Conservation (phyloP, 129 eudicot species). For the Pulicaria dysenterica region DNA sequence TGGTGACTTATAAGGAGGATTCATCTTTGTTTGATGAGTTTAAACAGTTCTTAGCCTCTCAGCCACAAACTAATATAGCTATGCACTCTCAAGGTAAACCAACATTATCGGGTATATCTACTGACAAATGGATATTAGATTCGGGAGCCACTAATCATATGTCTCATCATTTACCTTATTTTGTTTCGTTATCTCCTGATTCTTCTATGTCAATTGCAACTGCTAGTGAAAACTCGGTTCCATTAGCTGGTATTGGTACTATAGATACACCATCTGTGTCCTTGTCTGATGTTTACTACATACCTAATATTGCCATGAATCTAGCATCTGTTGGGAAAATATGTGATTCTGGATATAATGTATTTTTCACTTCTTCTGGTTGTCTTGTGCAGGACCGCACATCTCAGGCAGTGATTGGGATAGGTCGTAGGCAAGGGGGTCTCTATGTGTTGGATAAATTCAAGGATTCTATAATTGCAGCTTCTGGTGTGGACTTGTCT, state of each 20-base stretch:
- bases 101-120: no score
- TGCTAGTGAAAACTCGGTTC: background rate
- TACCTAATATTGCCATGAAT: background rate
- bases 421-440: background rate
- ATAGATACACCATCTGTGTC: background rate
- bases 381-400: background rate
- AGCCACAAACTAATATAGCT: no score
- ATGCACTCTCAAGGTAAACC: no score
- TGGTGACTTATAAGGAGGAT: no score
- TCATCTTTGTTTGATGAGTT: no score
- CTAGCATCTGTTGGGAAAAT: background rate
- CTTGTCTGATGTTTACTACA: background rate
- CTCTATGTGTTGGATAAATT: background rate
- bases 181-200: background rate
- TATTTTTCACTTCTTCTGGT: background rate
- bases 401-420: slow-evolving; percentile 8
- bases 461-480: background rate
- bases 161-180: no score
- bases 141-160: no score
- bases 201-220: background rate
- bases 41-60: no score
- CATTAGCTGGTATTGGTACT: background rate
- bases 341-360: background rate
- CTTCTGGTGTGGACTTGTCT: background rate
- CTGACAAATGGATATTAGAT: no score